Conservation (phyloP, 192 early-diverging fungal genomes). For the Mortierella antarctica region DNA sequence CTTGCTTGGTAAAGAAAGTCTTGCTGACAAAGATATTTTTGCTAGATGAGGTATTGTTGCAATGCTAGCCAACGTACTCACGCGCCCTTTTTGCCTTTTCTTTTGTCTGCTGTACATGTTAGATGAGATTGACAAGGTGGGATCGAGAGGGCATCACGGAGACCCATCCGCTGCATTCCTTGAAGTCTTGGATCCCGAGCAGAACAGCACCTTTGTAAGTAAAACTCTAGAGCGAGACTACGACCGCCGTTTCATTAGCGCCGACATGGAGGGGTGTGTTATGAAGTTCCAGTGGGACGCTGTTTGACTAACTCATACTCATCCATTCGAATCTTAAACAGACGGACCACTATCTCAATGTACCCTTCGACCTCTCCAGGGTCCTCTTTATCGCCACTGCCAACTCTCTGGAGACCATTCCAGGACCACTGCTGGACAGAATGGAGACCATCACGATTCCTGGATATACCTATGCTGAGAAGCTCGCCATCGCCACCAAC, state of each 20-base stretch:
- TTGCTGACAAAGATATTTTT: background rate
- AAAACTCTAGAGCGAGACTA: background rate
- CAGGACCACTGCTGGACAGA: conserved; percentile 81
- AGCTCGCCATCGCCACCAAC: conserved; percentile 77
- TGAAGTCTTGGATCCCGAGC: conserved; percentile 89
- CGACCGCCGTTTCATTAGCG: no score
- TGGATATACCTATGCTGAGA: conserved; percentile 89
- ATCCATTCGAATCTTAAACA: background rate
- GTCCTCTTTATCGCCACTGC: conserved; percentile 90
- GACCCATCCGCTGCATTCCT: conserved; percentile 86
- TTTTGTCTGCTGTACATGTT: background rate
- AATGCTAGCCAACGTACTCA: background rate
- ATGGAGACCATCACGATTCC: conserved; percentile 85
- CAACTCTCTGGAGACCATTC: conserved; percentile 81
- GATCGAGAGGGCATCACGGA: conserved; percentile 69
- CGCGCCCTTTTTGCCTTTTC: background rate
- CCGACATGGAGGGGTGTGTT: no score
- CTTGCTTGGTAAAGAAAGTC: conserved; percentile 66
- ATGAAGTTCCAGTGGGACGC: background rate
- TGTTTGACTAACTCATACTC: background rate
- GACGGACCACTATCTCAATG: conserved; percentile 84
- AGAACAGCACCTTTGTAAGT: conserved; percentile 77
- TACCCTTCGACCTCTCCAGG: conserved; percentile 69
- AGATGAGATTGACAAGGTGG: conserved; percentile 90
- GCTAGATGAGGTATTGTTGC: background rate